Percentiles rank a stretch among this genome's conserved stretches.
Evolutionary conservation across 805 yeast genomes (phyloP).

Genomic region (Nakazawaea populi): DNA sequence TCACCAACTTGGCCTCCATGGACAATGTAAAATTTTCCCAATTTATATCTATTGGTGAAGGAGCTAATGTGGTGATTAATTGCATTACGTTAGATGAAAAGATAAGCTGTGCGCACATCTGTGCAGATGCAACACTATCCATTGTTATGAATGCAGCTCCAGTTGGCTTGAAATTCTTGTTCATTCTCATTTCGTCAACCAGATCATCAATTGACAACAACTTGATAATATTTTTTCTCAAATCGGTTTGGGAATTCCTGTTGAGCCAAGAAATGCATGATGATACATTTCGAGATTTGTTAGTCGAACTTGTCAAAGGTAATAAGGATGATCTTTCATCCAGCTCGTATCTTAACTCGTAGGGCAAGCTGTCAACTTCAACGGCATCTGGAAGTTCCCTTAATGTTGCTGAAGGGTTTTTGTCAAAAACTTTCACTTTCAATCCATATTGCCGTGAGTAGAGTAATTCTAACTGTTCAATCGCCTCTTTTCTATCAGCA

Average conservation of each 20-base stretch:
- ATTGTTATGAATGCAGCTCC: slow-evolving; percentile 74
- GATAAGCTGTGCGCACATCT: slow-evolving; percentile 93
- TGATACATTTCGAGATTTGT: not conserved
- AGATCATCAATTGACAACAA: slow-evolving; percentile 31
- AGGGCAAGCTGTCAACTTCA: slow-evolving; percentile 6
- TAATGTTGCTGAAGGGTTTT: slow-evolving; percentile 9
- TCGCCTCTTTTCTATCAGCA: slow-evolving; percentile 23
- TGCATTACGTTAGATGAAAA: slow-evolving; percentile 84
- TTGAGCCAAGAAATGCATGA: not conserved
- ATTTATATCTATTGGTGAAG: slow-evolving; percentile 92
- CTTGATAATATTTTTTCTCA: slow-evolving; percentile 27
- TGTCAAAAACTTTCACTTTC: slow-evolving; percentile 26
- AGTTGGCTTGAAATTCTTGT: slow-evolving; percentile 32
- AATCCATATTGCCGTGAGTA: slow-evolving; percentile 38
- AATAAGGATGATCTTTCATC: slow-evolving; percentile 1
- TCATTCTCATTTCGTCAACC: slow-evolving; percentile 27
- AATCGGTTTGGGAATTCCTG: slow-evolving; percentile 17
- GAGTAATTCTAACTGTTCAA: slow-evolving; percentile 32
- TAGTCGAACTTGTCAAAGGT: not conserved
- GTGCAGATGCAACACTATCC: slow-evolving; percentile 94
- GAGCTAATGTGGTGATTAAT: slow-evolving; percentile 79
- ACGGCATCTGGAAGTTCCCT: slow-evolving; percentile 1
- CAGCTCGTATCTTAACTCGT: not conserved
- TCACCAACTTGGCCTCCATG: slow-evolving; percentile 28
- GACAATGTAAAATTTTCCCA: slow-evolving; percentile 57